Evolutionary conservation across 1,284 basidiomycete genomes (phyloP), one percentile per base, ranked within the genome.

Genomic region (Ustanciosporium gigantosporum): DNA sequence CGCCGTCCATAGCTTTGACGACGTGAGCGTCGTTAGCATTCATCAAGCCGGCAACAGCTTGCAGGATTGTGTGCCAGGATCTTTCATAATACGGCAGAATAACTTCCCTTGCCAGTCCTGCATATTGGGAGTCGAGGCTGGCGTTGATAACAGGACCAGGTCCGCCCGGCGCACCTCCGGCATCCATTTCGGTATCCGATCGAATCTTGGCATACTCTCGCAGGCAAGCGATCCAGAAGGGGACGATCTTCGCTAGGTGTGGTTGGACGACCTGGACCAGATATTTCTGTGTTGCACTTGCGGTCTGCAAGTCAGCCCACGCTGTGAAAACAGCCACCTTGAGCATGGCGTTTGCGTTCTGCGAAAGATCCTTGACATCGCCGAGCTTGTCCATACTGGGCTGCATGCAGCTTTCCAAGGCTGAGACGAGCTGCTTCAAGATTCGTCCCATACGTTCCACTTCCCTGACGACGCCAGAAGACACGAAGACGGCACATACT

Each of bases 311-410:
- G 74, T 95, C 88, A 14, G 94, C 93, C 94, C 94, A 99, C 0
- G 94, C 95, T 1, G 91, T 88, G 23, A 97, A 82, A 5, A 91
- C 90, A 0, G 94, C 92, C 25, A 97, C 89, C 48, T 91, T 86
- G 44, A 98, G 81, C 90, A 96, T 96, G 29, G 92, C 88, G 0
- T 90, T 89, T 4, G 94, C 94, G 67, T 94, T 95, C 4, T 92
- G 89, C 57, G 91, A 90, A 7, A 96, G 82, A 66, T 93, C 87
- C 21, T 85, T 85, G 2, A 91, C 85, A 56, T 93, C 91, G 15
- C 94, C 94, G 13, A 97, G 83, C 11, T 87, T 87, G 2, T 90
- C 80, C 82, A 88, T 90, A 4, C 87, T 88, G 5, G 88, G 85
- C 51, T 89, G 91, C 92, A 68, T 31, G 32, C 45, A 44, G 25